Conservation (phyloP, 371 early-diverging fungal species). For the Fennellomyces sp. region DNA sequence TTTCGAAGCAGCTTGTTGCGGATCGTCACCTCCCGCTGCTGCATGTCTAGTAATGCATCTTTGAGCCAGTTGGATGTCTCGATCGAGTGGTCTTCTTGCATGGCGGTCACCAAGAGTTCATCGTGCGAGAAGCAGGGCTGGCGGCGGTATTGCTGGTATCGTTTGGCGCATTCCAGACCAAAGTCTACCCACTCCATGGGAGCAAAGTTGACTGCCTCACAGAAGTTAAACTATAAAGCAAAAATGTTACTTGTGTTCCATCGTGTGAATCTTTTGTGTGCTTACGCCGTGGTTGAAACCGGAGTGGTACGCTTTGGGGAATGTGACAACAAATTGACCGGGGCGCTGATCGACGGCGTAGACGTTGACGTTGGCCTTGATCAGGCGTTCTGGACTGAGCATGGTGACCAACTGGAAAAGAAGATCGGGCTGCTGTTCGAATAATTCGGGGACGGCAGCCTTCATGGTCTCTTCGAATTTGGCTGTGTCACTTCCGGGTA, state of each 20-base stretch:
- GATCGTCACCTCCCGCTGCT: constrained; percentile 57
- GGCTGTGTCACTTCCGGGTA: constrained; percentile 84
- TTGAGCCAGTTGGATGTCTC: constrained; percentile 58
- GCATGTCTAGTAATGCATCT: constrained; percentile 58
- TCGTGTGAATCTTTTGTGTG: too few species aligned
- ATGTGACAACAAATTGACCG: constrained; percentile 94
- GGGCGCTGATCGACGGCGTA: constrained; percentile 87
- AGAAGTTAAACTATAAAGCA: constrained; percentile 78
- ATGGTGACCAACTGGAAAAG: constrained; percentile 92
- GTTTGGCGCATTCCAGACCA: constrained; percentile 78
- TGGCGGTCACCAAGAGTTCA: constrained; percentile 75
- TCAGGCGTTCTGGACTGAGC: constrained; percentile 81
- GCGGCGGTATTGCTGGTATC: constrained; percentile 78
- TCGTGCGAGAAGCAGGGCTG: constrained; percentile 95
- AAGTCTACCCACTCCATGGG: constrained; percentile 88
- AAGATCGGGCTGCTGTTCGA: constrained; percentile 90
- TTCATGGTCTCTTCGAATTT: constrained; percentile 88
- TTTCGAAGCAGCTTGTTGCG: constrained; percentile 49
- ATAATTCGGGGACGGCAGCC: constrained; percentile 83
- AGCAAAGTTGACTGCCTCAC: constrained; percentile 97
- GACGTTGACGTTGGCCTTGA: constrained; percentile 77
- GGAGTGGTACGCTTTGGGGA: constrained; percentile 94
- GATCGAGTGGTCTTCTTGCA: constrained; percentile 40
- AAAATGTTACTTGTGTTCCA: not conserved
- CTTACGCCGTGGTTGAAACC: constrained; percentile 96